These are phyloP conservation scores for Murraya koenigii DNA, from an alignment of 345 rosid genomes.

Conservation along the genomic window DNA sequence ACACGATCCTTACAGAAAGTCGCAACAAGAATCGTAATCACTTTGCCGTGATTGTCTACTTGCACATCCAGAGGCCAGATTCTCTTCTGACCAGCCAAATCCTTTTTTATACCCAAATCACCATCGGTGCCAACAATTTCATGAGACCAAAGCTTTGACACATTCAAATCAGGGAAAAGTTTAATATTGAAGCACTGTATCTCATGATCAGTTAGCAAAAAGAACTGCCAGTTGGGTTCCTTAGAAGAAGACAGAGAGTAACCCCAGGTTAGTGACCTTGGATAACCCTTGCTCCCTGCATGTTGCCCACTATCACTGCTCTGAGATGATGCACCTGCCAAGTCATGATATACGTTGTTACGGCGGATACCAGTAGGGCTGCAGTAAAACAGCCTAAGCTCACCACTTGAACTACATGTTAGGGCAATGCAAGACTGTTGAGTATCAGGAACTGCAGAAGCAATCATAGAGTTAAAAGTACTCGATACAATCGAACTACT, in stretches of 20 bases:
- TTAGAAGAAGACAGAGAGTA: conserved; percentile 28
- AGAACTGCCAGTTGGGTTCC: conserved; percentile 52
- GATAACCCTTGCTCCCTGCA: conserved; percentile 56
- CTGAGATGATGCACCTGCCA: conserved; percentile 32
- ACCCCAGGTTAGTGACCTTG: conserved; percentile 77
- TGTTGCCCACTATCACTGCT: conserved; percentile 34
- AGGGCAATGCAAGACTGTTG: conserved; percentile 58
- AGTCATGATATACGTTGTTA: conserved; percentile 37
- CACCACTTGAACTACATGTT: conserved; percentile 66
- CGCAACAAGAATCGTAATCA: conserved; percentile 80
- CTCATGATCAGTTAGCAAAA: conserved; percentile 70
- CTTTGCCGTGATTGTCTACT: conserved; percentile 76
- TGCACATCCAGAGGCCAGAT: conserved; percentile 92
- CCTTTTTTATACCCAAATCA: conserved; percentile 80
- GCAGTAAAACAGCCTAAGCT: conserved; percentile 75
- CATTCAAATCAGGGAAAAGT: conserved; percentile 40
- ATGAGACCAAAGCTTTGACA: conserved; percentile 70
- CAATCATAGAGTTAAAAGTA: conserved; percentile 67
- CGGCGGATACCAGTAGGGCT: conserved; percentile 42
- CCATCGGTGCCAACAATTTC: conserved; percentile 79
- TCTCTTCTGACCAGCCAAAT: conserved; percentile 87
- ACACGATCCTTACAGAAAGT: conserved; percentile 87
- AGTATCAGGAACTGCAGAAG: conserved; percentile 36
- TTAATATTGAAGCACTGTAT: conserved; percentile 58
- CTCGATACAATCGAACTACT: conserved; percentile 33